These are phyloP conservation scores for Ganoderma boninense DNA, from an alignment of 1,284 basidiomycete genomes.

Conservation along the genomic window DNA sequence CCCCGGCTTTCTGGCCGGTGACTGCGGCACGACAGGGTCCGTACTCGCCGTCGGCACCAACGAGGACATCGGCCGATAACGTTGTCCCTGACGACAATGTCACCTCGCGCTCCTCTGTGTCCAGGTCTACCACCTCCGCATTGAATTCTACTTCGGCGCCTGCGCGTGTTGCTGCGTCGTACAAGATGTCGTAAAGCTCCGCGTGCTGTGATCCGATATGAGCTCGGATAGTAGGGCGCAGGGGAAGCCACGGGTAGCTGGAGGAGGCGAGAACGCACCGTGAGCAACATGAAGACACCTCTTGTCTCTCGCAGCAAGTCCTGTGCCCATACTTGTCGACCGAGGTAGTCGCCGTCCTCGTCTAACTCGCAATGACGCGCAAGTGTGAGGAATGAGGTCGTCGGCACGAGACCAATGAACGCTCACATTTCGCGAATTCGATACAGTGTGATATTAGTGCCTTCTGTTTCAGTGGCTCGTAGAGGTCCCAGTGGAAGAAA, in stretches of 20 bases:
- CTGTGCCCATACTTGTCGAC: slow-evolving; percentile 60
- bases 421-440: slow-evolving; percentile 49
- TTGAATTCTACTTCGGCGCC: slow-evolving; percentile 37
- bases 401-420: background rate
- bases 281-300: slow-evolving; percentile 60
- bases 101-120: slow-evolving; percentile 42
- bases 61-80: slow-evolving; percentile 62
- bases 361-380: slow-evolving; percentile 11
- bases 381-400: background rate
- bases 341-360: slow-evolving; percentile 55
- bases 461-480: slow-evolving; percentile 46
- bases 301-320: slow-evolving; percentile 62
- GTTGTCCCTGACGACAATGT: slow-evolving; percentile 54
- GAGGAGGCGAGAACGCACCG: slow-evolving; percentile 49
- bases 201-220: slow-evolving; percentile 46
- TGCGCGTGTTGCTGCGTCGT: slow-evolving; percentile 52
- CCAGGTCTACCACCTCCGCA: slow-evolving; percentile 33
- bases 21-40: slow-evolving; percentile 40
- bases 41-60: slow-evolving; percentile 68
- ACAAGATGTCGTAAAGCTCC: slow-evolving; percentile 46
- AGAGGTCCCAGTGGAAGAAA: slow-evolving; percentile 63
- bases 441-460: slow-evolving; percentile 49
- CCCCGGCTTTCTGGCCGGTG: slow-evolving; percentile 45
- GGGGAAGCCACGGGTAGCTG: slow-evolving; percentile 30
- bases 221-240: background rate